Conservation (phyloP, 345 rosid species). For the Cardamine resedifolia region DNA sequence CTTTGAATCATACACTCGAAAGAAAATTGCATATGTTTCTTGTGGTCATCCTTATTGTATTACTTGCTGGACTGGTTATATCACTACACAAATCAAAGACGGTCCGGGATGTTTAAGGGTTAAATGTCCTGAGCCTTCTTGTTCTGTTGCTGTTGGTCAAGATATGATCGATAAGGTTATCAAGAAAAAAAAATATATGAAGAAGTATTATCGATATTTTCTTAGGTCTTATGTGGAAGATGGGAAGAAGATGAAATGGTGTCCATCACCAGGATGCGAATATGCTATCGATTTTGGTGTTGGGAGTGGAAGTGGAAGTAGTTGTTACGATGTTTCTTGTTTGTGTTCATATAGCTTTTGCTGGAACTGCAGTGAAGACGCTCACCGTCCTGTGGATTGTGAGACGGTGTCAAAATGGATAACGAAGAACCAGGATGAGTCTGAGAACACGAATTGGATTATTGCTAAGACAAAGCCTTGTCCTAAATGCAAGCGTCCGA, state of each 20-base stretch:
- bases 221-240: slow-evolving; percentile 66
- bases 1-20: slow-evolving; percentile 49
- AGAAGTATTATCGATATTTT: slow-evolving; percentile 21
- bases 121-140: slow-evolving; percentile 33
- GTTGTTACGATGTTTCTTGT: slow-evolving; percentile 27
- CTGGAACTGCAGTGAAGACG: slow-evolving; percentile 30
- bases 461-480: slow-evolving; percentile 31
- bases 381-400: slow-evolving; percentile 36
- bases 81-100: slow-evolving; percentile 9
- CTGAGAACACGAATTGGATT: slow-evolving; percentile 30
- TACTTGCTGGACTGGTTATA: slow-evolving; percentile 63
- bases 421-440: not conserved
- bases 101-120: slow-evolving; percentile 26
- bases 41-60: slow-evolving; percentile 92
- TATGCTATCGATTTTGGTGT: slow-evolving; percentile 38
- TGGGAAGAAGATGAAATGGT: slow-evolving; percentile 89
- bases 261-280: slow-evolving; percentile 97
- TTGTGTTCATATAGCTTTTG: slow-evolving; percentile 27
- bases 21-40: slow-evolving; percentile 51
- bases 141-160: slow-evolving; percentile 22
- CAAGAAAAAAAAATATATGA: not conserved
- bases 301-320: not conserved
- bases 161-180: slow-evolving; percentile 20
- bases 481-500: slow-evolving; percentile 29
- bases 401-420: slow-evolving; percentile 23